Percentiles rank a stretch among this genome's conserved stretches.
phyloP scores from a whole-genome alignment of 148 eudicot genomes.

The Heliamphora exappendiculata region DNA sequence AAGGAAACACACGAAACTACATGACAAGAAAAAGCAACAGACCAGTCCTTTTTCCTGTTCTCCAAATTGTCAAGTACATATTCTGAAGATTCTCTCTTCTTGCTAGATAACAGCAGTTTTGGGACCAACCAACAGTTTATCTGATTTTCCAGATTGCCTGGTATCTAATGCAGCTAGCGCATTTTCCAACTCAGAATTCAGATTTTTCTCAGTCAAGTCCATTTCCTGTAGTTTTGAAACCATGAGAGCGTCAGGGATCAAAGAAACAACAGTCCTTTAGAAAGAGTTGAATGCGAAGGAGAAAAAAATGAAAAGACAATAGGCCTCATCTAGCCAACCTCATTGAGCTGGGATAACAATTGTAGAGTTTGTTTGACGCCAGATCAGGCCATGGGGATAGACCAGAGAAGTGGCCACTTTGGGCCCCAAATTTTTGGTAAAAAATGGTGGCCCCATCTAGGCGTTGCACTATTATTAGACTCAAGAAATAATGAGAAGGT shows the following conservation, averaged over 20 bases:
- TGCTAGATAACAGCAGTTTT: slow-evolving; percentile 20
- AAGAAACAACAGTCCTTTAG: not conserved
- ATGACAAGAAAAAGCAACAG: slow-evolving; percentile 12
- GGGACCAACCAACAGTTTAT: slow-evolving; percentile 16
- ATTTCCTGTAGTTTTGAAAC: slow-evolving; percentile 35
- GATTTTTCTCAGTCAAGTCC: slow-evolving; percentile 46
- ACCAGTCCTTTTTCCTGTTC: slow-evolving; percentile 77
- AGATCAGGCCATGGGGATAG: no score
- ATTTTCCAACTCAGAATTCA: slow-evolving; percentile 53
- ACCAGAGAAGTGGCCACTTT: no score
- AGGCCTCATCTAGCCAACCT: not conserved
- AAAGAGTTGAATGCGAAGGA: no score
- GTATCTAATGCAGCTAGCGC: slow-evolving; percentile 29
- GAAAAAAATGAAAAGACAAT: no score
- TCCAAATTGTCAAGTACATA: slow-evolving; percentile 54
- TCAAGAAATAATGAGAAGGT: no score
- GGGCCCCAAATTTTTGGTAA: no score
- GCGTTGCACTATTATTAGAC: no score
- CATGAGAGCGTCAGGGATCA: not conserved
- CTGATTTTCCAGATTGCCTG: slow-evolving; percentile 22
- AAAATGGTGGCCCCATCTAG: no score
- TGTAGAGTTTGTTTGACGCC: not conserved
- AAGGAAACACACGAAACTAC: not conserved
- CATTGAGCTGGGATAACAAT: not conserved
- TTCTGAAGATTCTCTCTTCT: slow-evolving; percentile 40